Percentiles rank a stretch among this genome's conserved stretches.
Conservation (phyloP, 1,284 basidiomycete species). For the Tilletiaria anomala region DNA sequence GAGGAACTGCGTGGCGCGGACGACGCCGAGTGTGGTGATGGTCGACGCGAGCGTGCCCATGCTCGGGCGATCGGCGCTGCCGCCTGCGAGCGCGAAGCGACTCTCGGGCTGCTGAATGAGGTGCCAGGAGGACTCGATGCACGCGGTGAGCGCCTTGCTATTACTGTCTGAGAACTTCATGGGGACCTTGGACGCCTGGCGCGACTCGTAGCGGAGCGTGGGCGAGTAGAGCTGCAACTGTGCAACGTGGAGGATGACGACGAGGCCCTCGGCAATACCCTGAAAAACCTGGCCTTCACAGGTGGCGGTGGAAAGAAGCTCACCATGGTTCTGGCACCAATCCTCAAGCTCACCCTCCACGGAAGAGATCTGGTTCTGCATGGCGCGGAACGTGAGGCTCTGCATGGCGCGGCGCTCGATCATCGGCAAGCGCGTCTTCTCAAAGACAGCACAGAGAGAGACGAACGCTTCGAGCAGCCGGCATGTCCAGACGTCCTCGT, state of each 20-base stretch:
- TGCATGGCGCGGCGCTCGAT: not conserved
- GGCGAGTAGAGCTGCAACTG: constrained; percentile 4
- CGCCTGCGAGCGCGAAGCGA: not conserved
- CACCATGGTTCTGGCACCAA: constrained; percentile 1
- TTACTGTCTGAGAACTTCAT: constrained; percentile 1
- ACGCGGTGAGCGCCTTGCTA: constrained; percentile 1
- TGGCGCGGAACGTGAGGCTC: not conserved
- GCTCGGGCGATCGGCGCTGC: not conserved
- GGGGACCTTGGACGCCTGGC: not conserved
- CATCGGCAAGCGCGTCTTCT: not conserved
- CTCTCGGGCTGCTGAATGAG: constrained; percentile 2
- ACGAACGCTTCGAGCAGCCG: constrained; percentile 2
- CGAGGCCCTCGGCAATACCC: constrained; percentile 1
- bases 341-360: constrained; percentile 1
- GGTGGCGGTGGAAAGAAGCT: constrained; percentile 1
- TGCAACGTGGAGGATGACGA: constrained; percentile 2
- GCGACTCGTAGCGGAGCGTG: not conserved
- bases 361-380: not conserved
- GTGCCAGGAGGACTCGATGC: constrained; percentile 6
- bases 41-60: not conserved
- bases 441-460: constrained; percentile 1
- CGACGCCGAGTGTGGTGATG: not conserved
- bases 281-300: not conserved
- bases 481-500: constrained; percentile 2
- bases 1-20: constrained; percentile 1